Evolutionary conservation across 768 basidiomycete genomes (phyloP), one percentile per base, ranked within the genome.

Genomic region (Hypsizygus marmoreus): DNA sequence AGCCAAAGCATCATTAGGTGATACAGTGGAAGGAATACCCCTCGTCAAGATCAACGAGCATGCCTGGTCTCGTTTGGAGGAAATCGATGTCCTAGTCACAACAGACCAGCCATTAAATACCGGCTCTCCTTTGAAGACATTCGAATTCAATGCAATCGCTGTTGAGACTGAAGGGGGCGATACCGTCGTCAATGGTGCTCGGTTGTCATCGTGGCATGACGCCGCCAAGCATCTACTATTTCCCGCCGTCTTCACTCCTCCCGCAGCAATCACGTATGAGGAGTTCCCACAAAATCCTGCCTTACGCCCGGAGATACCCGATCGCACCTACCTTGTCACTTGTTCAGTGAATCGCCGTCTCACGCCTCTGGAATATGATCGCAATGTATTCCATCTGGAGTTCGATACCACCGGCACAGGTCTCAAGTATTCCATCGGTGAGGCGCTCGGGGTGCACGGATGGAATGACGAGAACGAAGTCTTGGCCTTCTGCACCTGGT

Each of bases 351-450:
- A 97, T 71, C 84, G 86, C 33, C 90, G 97, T 24, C 81, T 99
- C 37, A 98, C 97, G 1, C 97, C 97, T 24, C 67, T 82, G 55
- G 93, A 95, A 51, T 99, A 99, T 69, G 89, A 97, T 67, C 91
- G 97, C 56, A 98, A 99, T 68, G 94, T 99, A 24, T 98, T 98
- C 77, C 97, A 99, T 70, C 79, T 99, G 55, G 97, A 97, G 72
- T 95, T 99, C 62, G 84, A 94, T 63, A 92, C 91, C 2, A 72
- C 80, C 20, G 90, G 91, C 24, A 99, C 97, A 17, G 94, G 94
- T 7, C 77, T 99, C 51, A 92, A 88, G 68, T 99, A 99, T 66
- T 84, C 82, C 26, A 92, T 98, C 45, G 97, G 97, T 45, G 97
- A 98, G 69, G 97, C 97, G 10, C 83, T 99, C 30, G 97, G 95